Conservation (phyloP, 78 protist species). For the Dictyostelium brefeldianum region DNA sequence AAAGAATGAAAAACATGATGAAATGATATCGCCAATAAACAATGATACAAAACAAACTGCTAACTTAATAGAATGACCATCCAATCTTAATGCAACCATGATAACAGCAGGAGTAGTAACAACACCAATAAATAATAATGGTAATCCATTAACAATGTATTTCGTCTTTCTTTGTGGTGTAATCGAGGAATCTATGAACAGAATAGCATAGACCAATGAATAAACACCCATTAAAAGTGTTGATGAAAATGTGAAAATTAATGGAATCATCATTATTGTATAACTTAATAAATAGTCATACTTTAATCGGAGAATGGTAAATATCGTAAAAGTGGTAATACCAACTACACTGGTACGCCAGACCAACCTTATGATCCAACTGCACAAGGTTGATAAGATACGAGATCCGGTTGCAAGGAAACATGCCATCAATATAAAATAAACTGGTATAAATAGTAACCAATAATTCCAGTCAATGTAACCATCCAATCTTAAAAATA, state of each 20-base stretch:
- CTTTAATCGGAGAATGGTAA: conserved; percentile 13
- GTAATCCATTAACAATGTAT: conserved; percentile 40
- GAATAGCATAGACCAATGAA: conserved; percentile 8
- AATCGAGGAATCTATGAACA: not conserved
- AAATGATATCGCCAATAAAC: conserved; percentile 35
- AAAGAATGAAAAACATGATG: conserved; percentile 45
- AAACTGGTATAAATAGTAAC: conserved; percentile 39
- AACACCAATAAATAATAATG: conserved; percentile 35
- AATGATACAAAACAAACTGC: conserved; percentile 58
- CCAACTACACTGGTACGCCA: conserved; percentile 40
- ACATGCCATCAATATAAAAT: conserved; percentile 4
- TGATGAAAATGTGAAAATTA: not conserved
- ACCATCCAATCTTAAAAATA: conserved; percentile 14
- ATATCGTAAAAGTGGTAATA: not conserved
- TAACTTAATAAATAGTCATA: not conserved
- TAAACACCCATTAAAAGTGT: conserved; percentile 25
- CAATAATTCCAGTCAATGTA: conserved; percentile 43
- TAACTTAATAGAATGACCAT: not conserved
- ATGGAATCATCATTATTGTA: conserved; percentile 20
- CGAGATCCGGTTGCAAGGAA: conserved; percentile 8
- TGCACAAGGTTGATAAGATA: not conserved
- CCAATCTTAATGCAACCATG: conserved; percentile 21
- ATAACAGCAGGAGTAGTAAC: conserved; percentile 3
- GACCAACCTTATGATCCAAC: conserved; percentile 35
- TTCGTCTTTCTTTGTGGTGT: conserved; percentile 31